These are phyloP conservation scores for Botrytis porri DNA, from an alignment of 2,329 filamentous ascomycete genomes.

Conservation along the genomic window DNA sequence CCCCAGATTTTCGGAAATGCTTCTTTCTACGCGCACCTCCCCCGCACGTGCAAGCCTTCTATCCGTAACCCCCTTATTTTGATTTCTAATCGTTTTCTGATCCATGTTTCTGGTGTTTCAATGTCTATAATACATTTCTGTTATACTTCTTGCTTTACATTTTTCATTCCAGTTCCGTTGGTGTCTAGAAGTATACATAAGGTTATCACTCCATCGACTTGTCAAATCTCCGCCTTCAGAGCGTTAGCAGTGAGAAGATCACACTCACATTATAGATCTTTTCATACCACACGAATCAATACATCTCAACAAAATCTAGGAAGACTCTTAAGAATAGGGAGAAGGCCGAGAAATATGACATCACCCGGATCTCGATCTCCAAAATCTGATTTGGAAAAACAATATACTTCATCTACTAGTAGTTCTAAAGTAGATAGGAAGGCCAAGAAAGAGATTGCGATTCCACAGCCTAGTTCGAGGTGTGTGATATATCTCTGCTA, in stretches of 20 bases:
- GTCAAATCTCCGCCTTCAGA: not conserved
- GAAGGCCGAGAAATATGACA: slow-evolving; percentile 11
- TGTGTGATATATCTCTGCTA: slow-evolving; percentile 32
- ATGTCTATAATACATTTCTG: not conserved
- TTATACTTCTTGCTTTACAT: not conserved
- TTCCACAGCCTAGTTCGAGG: slow-evolving; percentile 64
- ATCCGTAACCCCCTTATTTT: not conserved
- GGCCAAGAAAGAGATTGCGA: slow-evolving; percentile 35
- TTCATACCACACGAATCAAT: not conserved
- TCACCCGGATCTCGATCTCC: slow-evolving; percentile 11
- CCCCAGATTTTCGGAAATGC: slow-evolving; percentile 13
- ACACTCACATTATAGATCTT: not conserved
- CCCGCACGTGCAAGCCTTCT: not conserved
- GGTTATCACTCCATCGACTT: not conserved
- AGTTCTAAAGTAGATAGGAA: slow-evolving; percentile 7
- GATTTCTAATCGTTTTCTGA: not conserved
- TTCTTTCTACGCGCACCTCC: not conserved
- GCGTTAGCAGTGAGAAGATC: not conserved
- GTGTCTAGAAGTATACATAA: not conserved
- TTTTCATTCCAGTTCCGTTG: not conserved
- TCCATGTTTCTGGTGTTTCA: not conserved
- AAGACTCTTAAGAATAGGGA: not conserved
- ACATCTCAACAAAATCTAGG: not conserved
- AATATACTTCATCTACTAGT: slow-evolving; percentile 35
- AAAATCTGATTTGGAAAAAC: slow-evolving; percentile 29